A percentile compares a stretch with the other conserved stretches of the same genome.
Evolutionary conservation across 306 rosid species (phyloP).

Genomic region (Fragaria vesca): DNA sequence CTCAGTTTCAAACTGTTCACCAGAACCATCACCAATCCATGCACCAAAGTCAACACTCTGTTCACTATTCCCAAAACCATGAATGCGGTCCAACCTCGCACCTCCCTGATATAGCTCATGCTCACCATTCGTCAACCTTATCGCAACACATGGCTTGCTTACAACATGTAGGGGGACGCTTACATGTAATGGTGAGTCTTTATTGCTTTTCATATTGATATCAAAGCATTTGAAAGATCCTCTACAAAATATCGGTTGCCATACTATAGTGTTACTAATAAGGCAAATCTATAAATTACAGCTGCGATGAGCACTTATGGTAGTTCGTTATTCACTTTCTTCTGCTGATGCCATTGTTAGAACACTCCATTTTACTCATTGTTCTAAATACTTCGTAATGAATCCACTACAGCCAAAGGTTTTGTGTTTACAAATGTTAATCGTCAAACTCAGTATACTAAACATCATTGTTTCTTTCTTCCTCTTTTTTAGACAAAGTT

Average conservation of each 20-base stretch:
- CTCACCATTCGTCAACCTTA: conserved; percentile 75
- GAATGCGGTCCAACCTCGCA: conserved; percentile 71
- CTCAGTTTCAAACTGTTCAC: conserved; percentile 78
- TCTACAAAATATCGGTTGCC: not conserved
- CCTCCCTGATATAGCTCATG: conserved; percentile 69
- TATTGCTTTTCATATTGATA: conserved; percentile 9
- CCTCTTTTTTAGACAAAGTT: not conserved
- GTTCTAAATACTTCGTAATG: not conserved
- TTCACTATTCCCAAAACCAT: conserved; percentile 74
- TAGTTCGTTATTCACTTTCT: not conserved
- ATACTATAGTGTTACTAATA: not conserved
- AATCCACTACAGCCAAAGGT: not conserved
- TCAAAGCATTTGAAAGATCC: not conserved
- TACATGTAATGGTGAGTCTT: conserved; percentile 78
- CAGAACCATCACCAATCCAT: conserved; percentile 70
- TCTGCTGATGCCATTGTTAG: not conserved
- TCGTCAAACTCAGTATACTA: not conserved
- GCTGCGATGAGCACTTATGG: not conserved
- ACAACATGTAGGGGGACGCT: conserved; percentile 82
- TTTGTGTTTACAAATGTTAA: not conserved
- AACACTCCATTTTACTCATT: not conserved
- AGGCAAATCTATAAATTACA: not conserved
- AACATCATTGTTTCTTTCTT: not conserved
- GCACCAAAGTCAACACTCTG: conserved; percentile 70
- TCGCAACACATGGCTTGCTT: conserved; percentile 83